These are phyloP conservation scores for Aeschynomene evenia DNA, from an alignment of 306 rosid species.

Conservation along the genomic window DNA sequence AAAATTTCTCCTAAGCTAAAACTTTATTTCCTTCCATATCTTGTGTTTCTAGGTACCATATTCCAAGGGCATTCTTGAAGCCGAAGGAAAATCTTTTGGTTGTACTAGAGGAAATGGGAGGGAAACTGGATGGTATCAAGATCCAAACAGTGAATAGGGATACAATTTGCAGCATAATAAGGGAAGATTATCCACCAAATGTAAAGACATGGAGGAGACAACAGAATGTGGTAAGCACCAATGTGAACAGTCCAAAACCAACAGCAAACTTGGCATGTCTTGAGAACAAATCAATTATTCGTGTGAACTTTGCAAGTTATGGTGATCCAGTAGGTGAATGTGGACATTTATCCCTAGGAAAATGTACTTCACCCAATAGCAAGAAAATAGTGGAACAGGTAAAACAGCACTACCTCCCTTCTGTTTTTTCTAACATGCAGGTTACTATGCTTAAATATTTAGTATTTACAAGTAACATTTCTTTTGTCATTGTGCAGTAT, in stretches of 20 bases:
- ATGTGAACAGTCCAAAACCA: conserved; percentile 10
- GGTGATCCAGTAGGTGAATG: conserved; percentile 8
- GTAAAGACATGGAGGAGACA: conserved; percentile 15
- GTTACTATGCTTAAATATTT: not conserved
- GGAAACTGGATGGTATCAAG: conserved; percentile 10
- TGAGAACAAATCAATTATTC: not conserved
- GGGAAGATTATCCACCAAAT: conserved; percentile 24
- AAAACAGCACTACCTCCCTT: not conserved
- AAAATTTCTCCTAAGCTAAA: too few species aligned
- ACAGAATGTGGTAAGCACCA: not conserved
- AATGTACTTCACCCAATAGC: conserved; percentile 17
- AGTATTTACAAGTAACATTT: not conserved
- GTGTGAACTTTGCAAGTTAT: conserved; percentile 11
- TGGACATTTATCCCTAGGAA: conserved; percentile 19
- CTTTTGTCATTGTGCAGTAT: conserved; percentile 5
- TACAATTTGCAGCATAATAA: conserved; percentile 18
- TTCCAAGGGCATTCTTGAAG: conserved; percentile 21
- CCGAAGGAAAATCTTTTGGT: conserved; percentile 11
- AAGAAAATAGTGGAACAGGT: conserved; percentile 23
- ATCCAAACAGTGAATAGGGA: conserved; percentile 20
- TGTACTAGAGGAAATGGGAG: conserved; percentile 22
- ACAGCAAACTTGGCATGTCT: conserved; percentile 7
- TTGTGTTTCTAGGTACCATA: conserved; percentile 14
- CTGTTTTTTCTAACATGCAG: not conserved
- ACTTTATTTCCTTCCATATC: not conserved